A percentile compares a stretch with the other conserved stretches of the same genome.
These are phyloP conservation scores for Epichloe sp. DNA, from an alignment of 2,329 filamentous ascomycete genomes.

Conservation along the genomic window DNA sequence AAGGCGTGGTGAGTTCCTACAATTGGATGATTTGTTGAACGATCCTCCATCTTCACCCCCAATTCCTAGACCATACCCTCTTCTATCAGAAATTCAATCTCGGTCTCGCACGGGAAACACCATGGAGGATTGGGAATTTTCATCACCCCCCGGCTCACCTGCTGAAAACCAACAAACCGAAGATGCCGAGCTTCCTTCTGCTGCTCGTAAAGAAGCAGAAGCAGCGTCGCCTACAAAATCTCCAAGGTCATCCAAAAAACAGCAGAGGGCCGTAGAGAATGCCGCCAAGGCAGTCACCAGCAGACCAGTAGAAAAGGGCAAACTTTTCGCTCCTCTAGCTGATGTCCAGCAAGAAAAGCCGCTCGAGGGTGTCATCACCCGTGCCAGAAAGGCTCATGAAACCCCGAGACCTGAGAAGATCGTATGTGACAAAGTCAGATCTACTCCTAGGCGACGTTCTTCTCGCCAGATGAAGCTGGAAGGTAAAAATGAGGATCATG, in stretches of 20 bases:
- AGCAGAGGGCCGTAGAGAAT: conserved; percentile 2
- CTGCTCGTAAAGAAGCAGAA: conserved; percentile 7
- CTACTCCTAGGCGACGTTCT: conserved; percentile 1
- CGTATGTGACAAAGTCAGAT: neutral
- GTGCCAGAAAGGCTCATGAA: conserved; percentile 1
- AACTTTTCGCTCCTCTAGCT: neutral
- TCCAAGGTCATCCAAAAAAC: conserved; percentile 7
- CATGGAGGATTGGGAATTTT: conserved; percentile 38
- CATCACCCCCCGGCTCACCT: conserved; percentile 44
- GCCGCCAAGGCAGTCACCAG: neutral
- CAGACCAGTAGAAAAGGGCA: neutral
- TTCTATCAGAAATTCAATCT: conserved; percentile 38
- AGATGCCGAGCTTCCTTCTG: conserved; percentile 7
- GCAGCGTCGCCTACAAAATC: conserved; percentile 7
- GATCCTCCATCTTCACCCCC: conserved; percentile 48
- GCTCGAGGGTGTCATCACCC: neutral
- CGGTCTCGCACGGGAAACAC: conserved; percentile 25
- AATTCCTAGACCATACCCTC: conserved; percentile 37
- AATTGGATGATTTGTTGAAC: conserved; percentile 34
- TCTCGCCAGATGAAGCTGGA: neutral
- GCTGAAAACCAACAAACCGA: conserved; percentile 17
- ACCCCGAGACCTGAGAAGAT: neutral
- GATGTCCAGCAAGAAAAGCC: neutral
- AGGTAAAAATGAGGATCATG: neutral
- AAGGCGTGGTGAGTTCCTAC: conserved; percentile 37